Evolutionary conservation across 495 filamentous ascomycete genomes (phyloP).

Genomic region (Achaetomiella virescens): DNA sequence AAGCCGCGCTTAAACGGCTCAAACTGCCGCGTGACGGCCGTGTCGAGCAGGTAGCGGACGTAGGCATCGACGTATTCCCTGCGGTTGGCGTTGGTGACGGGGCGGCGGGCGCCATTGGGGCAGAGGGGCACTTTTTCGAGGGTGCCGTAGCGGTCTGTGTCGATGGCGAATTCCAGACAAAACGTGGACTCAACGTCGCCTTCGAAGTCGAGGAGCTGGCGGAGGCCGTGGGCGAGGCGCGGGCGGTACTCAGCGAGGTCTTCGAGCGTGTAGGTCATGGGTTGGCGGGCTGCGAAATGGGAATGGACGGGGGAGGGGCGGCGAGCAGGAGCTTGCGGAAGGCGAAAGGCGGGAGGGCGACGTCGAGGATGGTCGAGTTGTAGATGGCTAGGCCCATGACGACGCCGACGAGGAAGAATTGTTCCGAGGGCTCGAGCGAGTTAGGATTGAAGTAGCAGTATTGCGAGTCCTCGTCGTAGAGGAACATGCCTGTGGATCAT

Average conservation of each 20-base stretch:
- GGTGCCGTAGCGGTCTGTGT: constrained; percentile 72
- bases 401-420: constrained; percentile 87
- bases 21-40: constrained; percentile 72
- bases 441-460: constrained; percentile 95
- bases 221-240: constrained; percentile 67
- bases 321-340: constrained; percentile 82
- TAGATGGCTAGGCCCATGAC: constrained; percentile 89
- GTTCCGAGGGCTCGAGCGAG: constrained; percentile 87
- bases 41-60: constrained; percentile 74
- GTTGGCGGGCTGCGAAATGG: constrained; percentile 51
- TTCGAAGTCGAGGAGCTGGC: constrained; percentile 71
- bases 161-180: constrained; percentile 75
- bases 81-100: constrained; percentile 80
- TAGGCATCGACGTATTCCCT: constrained; percentile 87
- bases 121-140: constrained; percentile 63
- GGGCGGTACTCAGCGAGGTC: constrained; percentile 85
- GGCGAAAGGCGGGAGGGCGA: constrained; percentile 85
- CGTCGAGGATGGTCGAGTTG: constrained; percentile 91
- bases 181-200: constrained; percentile 73
- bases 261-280: constrained; percentile 67
- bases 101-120: constrained; percentile 61
- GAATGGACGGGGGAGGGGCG: constrained; percentile 50
- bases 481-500: constrained; percentile 61
- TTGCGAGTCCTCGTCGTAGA: constrained; percentile 90
- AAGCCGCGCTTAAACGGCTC: constrained; percentile 95